These are phyloP conservation scores for Boletus bicolor DNA, from an alignment of 768 basidiomycete species.

Conservation along the genomic window DNA sequence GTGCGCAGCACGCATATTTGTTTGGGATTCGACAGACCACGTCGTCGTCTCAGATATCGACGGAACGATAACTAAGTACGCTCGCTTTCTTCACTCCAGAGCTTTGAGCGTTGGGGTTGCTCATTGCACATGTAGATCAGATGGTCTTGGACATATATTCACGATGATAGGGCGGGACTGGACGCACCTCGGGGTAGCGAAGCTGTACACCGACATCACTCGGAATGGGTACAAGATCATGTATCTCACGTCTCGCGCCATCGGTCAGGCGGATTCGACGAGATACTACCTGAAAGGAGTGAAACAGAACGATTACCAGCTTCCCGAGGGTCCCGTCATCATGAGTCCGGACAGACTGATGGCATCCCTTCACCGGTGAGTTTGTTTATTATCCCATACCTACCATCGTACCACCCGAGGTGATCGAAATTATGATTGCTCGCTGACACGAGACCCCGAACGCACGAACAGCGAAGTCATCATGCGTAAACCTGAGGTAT, in stretches of 20 bases:
- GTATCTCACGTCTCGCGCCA: constrained; percentile 95
- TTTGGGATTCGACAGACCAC: constrained; percentile 90
- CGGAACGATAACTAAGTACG: constrained; percentile 96
- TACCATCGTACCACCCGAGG: background rate
- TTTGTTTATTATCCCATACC: background rate
- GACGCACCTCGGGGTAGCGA: constrained; percentile 97
- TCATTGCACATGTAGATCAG: constrained; percentile 56
- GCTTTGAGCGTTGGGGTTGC: background rate
- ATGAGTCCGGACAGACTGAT: constrained; percentile 98
- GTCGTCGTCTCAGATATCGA: constrained; percentile 98
- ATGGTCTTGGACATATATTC: constrained; percentile 94
- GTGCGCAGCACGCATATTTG: constrained; percentile 89
- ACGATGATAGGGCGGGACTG: constrained; percentile 98
- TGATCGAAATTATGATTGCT: background rate
- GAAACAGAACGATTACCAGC: constrained; percentile 91
- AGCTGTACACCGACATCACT: constrained; percentile 92
- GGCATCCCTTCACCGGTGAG: constrained; percentile 89
- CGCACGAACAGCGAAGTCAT: constrained; percentile 77
- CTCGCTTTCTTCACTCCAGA: constrained; percentile 16
- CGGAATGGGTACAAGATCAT: constrained; percentile 97
- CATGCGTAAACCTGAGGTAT: constrained; percentile 98
- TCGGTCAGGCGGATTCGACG: constrained; percentile 97
- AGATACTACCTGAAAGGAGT: constrained; percentile 92
- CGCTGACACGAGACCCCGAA: background rate
- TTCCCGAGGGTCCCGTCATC: constrained; percentile 98